These are phyloP conservation scores for Colletotrichum truncatum DNA, from an alignment of 2,329 filamentous ascomycete species.

Conservation along the genomic window DNA sequence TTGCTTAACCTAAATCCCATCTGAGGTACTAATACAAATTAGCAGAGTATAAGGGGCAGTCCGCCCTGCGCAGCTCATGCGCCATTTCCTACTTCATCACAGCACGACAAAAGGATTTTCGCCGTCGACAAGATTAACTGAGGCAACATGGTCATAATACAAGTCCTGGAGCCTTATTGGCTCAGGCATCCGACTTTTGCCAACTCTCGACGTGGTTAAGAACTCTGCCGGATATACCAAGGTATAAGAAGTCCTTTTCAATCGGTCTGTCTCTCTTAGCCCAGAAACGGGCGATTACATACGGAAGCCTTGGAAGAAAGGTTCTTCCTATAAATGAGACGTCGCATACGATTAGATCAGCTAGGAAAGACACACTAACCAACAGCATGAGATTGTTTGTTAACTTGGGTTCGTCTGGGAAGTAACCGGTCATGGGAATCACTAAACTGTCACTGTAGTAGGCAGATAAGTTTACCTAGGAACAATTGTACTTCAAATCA, in stretches of 20 bases:
- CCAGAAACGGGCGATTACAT: background rate
- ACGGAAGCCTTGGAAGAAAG: background rate
- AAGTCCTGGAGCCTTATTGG: conserved; percentile 1
- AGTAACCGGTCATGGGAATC: background rate
- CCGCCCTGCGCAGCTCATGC: conserved; percentile 3
- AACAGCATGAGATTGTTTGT: background rate
- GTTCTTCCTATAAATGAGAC: background rate
- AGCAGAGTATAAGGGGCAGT: conserved; percentile 8
- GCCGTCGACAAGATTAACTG: background rate
- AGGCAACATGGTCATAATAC: conserved; percentile 8
- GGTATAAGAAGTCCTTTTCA: background rate
- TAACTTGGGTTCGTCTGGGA: conserved; percentile 1
- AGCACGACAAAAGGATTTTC: background rate
- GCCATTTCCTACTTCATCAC: background rate
- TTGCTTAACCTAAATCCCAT: too few relatives aligned
- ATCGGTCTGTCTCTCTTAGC: background rate
- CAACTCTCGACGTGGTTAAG: too few relatives aligned
- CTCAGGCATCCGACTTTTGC: conserved; percentile 11
- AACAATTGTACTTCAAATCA: background rate
- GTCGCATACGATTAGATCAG: background rate
- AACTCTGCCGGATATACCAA: too few relatives aligned
- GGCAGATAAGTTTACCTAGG: background rate
- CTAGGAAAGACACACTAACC: background rate
- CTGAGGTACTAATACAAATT: background rate
- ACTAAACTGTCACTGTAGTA: background rate